phyloP scores from a whole-genome alignment of 495 filamentous ascomycete genomes.

The Talaromyces thailandensis region DNA sequence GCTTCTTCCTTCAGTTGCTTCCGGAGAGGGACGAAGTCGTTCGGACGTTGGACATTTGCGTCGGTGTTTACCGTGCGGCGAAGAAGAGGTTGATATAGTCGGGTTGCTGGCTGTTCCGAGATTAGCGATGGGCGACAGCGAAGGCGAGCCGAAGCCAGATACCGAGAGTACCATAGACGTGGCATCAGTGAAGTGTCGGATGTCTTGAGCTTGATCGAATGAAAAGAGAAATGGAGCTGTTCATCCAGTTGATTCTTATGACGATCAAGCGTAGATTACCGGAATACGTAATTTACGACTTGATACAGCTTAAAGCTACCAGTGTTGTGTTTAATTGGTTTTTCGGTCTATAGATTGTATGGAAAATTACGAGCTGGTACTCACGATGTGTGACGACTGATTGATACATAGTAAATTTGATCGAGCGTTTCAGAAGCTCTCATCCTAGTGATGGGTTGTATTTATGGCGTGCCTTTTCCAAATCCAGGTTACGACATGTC shows the following conservation, averaged over 20 bases:
- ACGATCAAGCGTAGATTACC: not conserved
- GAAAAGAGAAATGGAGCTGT: not conserved
- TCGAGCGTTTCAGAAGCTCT: too few species aligned
- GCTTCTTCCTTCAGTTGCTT: slow-evolving; percentile 70
- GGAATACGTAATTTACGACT: not conserved
- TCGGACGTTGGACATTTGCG: slow-evolving; percentile 10
- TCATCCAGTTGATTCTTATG: not conserved
- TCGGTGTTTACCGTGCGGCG: slow-evolving; percentile 1
- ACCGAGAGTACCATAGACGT: slow-evolving; percentile 7
- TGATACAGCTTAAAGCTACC: not conserved
- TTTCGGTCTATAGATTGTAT: not conserved
- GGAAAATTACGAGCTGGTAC: too few species aligned
- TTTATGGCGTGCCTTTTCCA: too few species aligned
- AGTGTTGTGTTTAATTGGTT: not conserved
- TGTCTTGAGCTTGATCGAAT: not conserved
- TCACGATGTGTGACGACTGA: too few species aligned
- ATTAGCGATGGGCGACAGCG: not conserved
- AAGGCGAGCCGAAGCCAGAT: not conserved
- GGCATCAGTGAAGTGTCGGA: slow-evolving; percentile 5
- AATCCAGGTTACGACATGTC: too few species aligned
- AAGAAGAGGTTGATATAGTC: slow-evolving; percentile 9
- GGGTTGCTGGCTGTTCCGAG: not conserved
- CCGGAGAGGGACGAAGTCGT: slow-evolving; percentile 44
- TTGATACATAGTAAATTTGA: too few species aligned
- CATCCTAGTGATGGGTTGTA: too few species aligned